Evolutionary conservation across 306 rosid genomes (phyloP), one percentile per base, ranked within the genome.

Genomic region (Leucaena leucocephala): DNA sequence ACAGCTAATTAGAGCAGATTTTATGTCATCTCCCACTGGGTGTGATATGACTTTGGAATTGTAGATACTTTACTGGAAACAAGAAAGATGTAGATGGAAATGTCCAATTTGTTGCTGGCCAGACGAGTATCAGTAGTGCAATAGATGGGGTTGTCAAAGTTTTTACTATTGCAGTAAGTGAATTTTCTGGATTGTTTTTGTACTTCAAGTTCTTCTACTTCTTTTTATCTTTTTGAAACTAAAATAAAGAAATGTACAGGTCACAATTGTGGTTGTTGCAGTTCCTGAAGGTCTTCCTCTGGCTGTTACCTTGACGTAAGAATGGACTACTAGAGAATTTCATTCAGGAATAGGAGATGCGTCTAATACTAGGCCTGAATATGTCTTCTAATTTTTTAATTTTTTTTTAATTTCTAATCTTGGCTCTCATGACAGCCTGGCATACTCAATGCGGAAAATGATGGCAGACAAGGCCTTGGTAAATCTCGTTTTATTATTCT

Each of bases 361-460:
- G 39, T 74, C 74, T 66, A 46, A 65, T 50, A 63, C 34, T 64
- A 49, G 16, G 75, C 27, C 58, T 65, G 19, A 22, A 66, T 35
- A 57, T 64, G 63, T 55, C 76, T 82, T 67, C 78, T 71, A 76
- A 64, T 74, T 59, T 65, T 71, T 74, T 61, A 68, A 36, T 78
- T 86, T 73, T 46, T 27, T 27, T 42, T n/a, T 59, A 58, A 59
- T 58, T 58, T 58, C 4, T 22, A 58, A 58, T 22, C 46, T 65
- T 79, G 48, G 15, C 68, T 65, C 74, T 42, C 80, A 48, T 43
- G 43, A 71, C 89, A 95, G 99, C 78, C 87, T 95, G 85, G 99
- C 99, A 38, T 95, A 95, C 84, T 95, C 99, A 44, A 95, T 95
- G 99, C 82, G 89, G 91, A 95, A 95, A 90, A 95, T 95, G 99